Evolutionary conservation across 805 yeast genomes (phyloP).

Genomic region (Wickerhamomyces pijperi): DNA sequence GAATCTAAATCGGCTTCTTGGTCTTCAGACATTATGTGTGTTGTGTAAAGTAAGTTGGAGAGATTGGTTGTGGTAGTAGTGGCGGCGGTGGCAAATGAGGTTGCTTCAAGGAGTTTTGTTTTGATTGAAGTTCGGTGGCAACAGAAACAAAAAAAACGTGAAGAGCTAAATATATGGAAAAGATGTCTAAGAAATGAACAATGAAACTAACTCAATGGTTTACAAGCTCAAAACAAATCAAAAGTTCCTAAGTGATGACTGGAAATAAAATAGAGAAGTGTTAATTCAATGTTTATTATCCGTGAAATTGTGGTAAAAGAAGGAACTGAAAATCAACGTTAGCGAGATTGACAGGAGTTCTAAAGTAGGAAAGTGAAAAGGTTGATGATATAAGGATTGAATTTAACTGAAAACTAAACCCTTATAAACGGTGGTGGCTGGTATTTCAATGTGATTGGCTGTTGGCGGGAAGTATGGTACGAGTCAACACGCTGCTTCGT

Average conservation of each 20-base stretch:
- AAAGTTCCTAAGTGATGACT: not conserved
- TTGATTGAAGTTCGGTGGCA: not conserved
- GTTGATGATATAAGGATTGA: too few relatives aligned
- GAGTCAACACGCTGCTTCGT: not conserved
- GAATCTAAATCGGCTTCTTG: constrained; percentile 93
- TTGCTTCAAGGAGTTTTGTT: not conserved
- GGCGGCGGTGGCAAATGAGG: not conserved
- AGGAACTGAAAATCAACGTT: not conserved
- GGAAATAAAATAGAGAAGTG: not conserved
- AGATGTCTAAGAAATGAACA: not conserved
- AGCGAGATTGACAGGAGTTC: not conserved
- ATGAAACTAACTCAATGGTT: not conserved
- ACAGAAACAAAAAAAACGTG: not conserved
- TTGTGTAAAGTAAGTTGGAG: constrained; percentile 1
- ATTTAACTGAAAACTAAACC: too few relatives aligned
- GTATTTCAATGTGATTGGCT: not conserved
- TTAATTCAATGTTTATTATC: not conserved
- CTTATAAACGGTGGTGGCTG: not conserved
- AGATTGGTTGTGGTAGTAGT: not conserved
- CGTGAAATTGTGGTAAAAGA: not conserved
- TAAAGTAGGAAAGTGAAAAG: too few relatives aligned
- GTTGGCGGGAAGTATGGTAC: not conserved
- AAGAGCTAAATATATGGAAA: not conserved
- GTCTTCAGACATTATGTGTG: constrained; percentile 26
- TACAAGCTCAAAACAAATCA: not conserved